Conservation (phyloP, 345 rosid species). For the Firmiana major region DNA sequence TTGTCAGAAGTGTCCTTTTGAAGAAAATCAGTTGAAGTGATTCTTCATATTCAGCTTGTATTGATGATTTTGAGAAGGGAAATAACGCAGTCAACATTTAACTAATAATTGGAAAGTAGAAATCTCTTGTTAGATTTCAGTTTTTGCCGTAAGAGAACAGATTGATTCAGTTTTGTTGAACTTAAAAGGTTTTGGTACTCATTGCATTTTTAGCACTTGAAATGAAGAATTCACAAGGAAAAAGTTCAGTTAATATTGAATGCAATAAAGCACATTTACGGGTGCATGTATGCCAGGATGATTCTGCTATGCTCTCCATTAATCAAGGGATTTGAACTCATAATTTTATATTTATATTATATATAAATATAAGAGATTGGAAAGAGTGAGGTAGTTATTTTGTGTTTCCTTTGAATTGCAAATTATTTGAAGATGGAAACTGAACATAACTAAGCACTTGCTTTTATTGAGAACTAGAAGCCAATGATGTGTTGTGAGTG, state of each 20-base stretch:
- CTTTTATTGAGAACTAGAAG: neutral
- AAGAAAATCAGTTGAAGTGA: neutral
- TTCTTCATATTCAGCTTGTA: neutral
- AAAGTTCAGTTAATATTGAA: too few species aligned
- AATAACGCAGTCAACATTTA: neutral
- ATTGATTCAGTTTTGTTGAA: neutral
- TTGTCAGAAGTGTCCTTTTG: neutral
- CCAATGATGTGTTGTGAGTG: neutral
- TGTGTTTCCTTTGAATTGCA: neutral
- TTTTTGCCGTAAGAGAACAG: neutral
- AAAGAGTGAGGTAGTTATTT: neutral
- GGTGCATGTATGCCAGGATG: too few species aligned
- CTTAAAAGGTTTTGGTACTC: neutral
- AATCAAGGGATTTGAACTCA: neutral
- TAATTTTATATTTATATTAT: neutral
- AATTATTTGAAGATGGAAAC: neutral
- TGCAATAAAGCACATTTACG: too few species aligned
- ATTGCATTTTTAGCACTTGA: too few species aligned
- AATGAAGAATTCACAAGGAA: too few species aligned
- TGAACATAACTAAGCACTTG: neutral
- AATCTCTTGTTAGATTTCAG: neutral
- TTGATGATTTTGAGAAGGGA: neutral
- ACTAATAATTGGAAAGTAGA: neutral
- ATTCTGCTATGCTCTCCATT: neutral
- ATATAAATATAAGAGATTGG: neutral